These are phyloP conservation scores for Pulveroboletus sp. DNA, from an alignment of 768 basidiomycete genomes.

Conservation along the genomic window DNA sequence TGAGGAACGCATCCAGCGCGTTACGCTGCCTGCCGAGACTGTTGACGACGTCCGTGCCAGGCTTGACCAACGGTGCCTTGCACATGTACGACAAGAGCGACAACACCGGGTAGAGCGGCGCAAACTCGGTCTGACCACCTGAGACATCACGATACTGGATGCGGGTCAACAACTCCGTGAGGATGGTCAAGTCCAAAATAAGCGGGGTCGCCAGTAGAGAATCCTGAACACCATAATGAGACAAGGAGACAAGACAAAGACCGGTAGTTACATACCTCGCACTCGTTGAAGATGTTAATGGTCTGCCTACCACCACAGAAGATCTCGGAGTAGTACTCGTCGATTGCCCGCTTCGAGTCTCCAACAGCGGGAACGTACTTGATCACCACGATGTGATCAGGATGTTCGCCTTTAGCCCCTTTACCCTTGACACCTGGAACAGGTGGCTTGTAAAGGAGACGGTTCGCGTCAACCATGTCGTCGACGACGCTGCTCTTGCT, in stretches of 20 bases:
- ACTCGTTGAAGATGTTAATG: constrained; percentile 97
- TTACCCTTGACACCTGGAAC: constrained; percentile 51
- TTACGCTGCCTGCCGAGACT: constrained; percentile 92
- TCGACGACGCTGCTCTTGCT: constrained; percentile 96
- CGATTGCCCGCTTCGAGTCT: constrained; percentile 98
- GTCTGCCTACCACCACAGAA: constrained; percentile 93
- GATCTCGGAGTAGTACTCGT: constrained; percentile 98
- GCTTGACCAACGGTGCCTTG: constrained; percentile 97
- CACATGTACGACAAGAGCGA: constrained; percentile 96
- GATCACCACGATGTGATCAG: constrained; percentile 95
- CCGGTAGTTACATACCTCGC: constrained; percentile 59
- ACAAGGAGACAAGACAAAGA: neutral
- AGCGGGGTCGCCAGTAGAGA: constrained; percentile 94
- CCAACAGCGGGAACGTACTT: constrained; percentile 97
- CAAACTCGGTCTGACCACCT: constrained; percentile 55
- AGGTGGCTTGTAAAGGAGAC: constrained; percentile 85
- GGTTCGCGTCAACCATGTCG: constrained; percentile 95
- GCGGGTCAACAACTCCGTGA: constrained; percentile 92
- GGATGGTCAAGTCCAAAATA: constrained; percentile 90
- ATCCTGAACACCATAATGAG: constrained; percentile 49
- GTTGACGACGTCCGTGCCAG: constrained; percentile 92
- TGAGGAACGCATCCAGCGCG: constrained; percentile 89
- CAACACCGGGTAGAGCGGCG: constrained; percentile 85
- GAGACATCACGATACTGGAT: constrained; percentile 75
- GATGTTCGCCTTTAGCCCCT: constrained; percentile 87